Evolutionary conservation across 2,329 filamentous ascomycete species (phyloP).

Genomic region (Septoria petroselini): DNA sequence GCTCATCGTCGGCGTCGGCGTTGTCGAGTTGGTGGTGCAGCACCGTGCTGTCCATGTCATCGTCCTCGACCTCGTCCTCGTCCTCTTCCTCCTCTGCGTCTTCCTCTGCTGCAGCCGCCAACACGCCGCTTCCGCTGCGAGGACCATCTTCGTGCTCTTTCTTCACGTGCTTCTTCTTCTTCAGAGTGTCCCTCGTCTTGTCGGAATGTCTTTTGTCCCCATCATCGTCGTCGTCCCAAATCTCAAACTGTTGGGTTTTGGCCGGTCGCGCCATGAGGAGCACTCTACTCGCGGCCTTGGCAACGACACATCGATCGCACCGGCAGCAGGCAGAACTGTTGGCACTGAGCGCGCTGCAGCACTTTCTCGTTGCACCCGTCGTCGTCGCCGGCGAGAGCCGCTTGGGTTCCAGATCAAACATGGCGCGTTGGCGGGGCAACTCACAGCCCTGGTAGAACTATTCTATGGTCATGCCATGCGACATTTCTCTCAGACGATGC

Average conservation of each 20-base stretch:
- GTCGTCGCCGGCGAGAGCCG: too few species aligned
- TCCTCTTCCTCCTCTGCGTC: neutral
- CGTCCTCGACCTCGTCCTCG: neutral
- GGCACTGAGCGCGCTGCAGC: neutral
- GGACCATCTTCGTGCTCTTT: too few species aligned
- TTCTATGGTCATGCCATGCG: too few species aligned
- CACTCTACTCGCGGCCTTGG: conserved; percentile 7
- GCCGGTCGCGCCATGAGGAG: conserved; percentile 52
- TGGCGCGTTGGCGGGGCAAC: too few species aligned
- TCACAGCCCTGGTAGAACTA: too few species aligned
- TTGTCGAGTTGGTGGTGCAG: conserved; percentile 2
- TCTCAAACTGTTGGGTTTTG: conserved; percentile 24
- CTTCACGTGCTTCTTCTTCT: conserved; percentile 6
- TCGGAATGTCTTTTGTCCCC: conserved; percentile 3
- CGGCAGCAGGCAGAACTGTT: neutral
- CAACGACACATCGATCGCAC: conserved; percentile 9
- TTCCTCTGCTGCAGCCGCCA: neutral
- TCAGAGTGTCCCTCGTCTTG: neutral
- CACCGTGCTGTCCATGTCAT: neutral
- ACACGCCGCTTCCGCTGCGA: neutral
- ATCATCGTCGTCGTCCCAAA: conserved; percentile 20
- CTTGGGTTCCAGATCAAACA: too few species aligned
- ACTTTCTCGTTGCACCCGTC: neutral
- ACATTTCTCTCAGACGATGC: too few species aligned
- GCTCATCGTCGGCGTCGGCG: conserved; percentile 11